Percentiles rank a stretch among this genome's conserved stretches.
Conservation (phyloP, 352 stramenopile species). For the Phytopythium kandeliae region DNA sequence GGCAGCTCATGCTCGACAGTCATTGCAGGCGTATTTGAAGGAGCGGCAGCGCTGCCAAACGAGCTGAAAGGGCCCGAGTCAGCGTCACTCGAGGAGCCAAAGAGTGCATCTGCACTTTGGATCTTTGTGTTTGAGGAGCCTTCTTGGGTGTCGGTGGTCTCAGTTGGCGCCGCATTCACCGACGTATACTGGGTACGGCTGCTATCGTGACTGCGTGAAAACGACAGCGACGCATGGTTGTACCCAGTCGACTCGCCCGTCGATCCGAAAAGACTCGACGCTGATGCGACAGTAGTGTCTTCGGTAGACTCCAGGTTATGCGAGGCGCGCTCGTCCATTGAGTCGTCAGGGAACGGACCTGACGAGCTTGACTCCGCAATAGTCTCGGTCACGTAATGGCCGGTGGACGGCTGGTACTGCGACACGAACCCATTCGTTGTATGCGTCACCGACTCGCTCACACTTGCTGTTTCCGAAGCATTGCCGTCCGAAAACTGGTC, state of each 20-base stretch:
- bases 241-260: not conserved
- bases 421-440: constrained; percentile 30
- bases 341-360: constrained; percentile 3
- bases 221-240: not conserved
- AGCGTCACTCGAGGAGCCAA: constrained; percentile 43
- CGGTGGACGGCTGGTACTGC: constrained; percentile 24
- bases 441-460: constrained; percentile 38
- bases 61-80: constrained; percentile 52
- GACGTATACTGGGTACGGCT: not conserved
- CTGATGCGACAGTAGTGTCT: not conserved
- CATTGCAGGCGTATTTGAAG: not conserved
- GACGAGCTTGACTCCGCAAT: constrained; percentile 2
- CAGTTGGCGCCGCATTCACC: not conserved
- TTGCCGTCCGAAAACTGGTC: constrained; percentile 60
- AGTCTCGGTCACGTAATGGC: constrained; percentile 32
- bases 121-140: constrained; percentile 11
- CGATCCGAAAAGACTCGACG: constrained; percentile 2
- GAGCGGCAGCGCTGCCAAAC: constrained; percentile 14
- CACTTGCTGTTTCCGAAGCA: constrained; percentile 44
- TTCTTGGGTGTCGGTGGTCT: not conserved
- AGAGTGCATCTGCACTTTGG: constrained; percentile 50
- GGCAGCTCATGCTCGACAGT: constrained; percentile 41
- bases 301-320: not conserved
- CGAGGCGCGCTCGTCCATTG: constrained; percentile 1
- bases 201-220: not conserved